Base-by-base conservation (phyloP, 1,139 yeast species). In the Geotrichum candidum region DNA sequence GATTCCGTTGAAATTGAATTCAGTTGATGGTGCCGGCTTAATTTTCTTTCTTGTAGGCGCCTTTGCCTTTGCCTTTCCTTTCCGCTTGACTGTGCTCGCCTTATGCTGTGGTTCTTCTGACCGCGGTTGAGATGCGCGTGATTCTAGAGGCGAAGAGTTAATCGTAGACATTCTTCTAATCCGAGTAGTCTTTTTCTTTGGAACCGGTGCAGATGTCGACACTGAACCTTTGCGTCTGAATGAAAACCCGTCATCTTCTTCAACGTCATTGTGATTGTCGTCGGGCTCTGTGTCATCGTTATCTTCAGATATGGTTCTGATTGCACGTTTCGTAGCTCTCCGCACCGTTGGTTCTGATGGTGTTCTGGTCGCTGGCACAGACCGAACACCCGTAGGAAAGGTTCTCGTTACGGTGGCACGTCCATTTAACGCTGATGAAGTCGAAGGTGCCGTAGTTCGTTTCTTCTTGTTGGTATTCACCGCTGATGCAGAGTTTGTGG, bases 221-320 rank as follows among this genome's bases (percentile, higher is more conserved):
- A 41, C 48, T 41, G 48, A 41, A n/a, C 48, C 48, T 41, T 41
- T 41, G 22, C 63, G 35, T 41, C 65, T 54, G 51, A 66, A 66
- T 31, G 63, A 68, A 61, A 67, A 64, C 11, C 67, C 69, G 45
- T 67, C 69, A 46, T 66, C 68, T 33, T 63, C 66, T 45, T 66
- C 68, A 29, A 52, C 59, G 18, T 52, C 59, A 5, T 55, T 51
- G 10, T 41, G 48, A 22, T 29, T 22, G n/a, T 18, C 46, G 18
- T 52, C 53, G 1, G 31, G 31, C 22, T 57, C 56, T 18, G 59
- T 52, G 22, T 53, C 59, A 27, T 45, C 59, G 13, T 51, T 38
- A 13, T 52, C 33, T 7, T 2, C 31, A 27, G 46, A 10, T 11
- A 27, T n/a, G 15, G 29, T 45, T 35, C 52, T 33, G 27, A 3